A percentile compares a stretch with the other conserved stretches of the same genome.
Conservation (phyloP, 805 yeast species). For the Tetrapisispora arboricola region DNA sequence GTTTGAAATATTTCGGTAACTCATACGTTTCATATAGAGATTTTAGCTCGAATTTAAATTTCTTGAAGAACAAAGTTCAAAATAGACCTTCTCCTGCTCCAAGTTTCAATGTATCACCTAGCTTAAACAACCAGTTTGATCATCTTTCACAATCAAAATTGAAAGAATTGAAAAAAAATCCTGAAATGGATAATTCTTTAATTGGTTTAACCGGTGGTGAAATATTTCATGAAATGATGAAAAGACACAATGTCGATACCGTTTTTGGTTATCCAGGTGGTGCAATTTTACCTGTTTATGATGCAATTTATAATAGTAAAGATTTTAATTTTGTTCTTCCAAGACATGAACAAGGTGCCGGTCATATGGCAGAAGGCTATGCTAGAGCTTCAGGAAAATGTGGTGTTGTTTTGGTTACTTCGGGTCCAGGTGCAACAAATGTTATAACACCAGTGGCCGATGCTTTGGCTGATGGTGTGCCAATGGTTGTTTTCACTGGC, state of each 20-base stretch:
- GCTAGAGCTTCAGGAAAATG: constrained; percentile 93
- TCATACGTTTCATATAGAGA: background rate
- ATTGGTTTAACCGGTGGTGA: constrained; percentile 96
- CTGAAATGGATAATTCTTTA: constrained; percentile 66
- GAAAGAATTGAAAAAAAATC: constrained; percentile 2
- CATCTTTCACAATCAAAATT: background rate
- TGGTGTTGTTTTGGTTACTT: constrained; percentile 96
- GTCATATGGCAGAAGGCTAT: constrained; percentile 99
- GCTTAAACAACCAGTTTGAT: background rate
- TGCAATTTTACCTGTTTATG: constrained; percentile 95
- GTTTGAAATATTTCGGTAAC: background rate
- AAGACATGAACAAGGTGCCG: constrained; percentile 99
- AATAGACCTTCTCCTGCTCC: constrained; percentile 29
- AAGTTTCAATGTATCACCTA: constrained; percentile 24
- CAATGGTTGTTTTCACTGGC: constrained; percentile 92
- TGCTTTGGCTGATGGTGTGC: constrained; percentile 94
- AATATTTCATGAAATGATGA: constrained; percentile 98
- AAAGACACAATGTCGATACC: constrained; percentile 89
- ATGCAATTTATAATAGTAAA: constrained; percentile 87
- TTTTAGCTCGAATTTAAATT: background rate
- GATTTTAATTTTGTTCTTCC: constrained; percentile 87
- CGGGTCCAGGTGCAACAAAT: constrained; percentile 98
- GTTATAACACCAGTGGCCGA: constrained; percentile 97
- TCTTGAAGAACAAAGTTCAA: no score
- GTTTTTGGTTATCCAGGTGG: constrained; percentile 98